A percentile compares a stretch with the other conserved stretches of the same genome.
Conservation (phyloP, 2,329 filamentous ascomycete genomes). For the Alternaria alternata region DNA sequence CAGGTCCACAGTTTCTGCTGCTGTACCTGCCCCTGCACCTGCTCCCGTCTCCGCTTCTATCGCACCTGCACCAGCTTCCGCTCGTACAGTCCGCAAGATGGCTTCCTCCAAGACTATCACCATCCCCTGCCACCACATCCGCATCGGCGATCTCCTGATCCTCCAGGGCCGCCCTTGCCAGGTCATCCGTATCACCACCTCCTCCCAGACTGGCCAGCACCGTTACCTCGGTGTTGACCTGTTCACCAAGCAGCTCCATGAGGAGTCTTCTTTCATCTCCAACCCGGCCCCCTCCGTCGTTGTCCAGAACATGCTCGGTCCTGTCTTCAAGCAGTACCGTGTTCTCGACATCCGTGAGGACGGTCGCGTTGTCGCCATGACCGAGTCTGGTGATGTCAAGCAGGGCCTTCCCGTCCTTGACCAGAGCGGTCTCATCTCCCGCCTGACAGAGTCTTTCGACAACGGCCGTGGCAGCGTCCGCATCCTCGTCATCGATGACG, state of each 20-base stretch:
- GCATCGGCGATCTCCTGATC: slow-evolving; percentile 97
- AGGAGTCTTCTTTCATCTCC: slow-evolving; percentile 97
- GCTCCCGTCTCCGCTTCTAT: slow-evolving; percentile 26
- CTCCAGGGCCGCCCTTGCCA: slow-evolving; percentile 99
- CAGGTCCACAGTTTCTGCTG: slow-evolving; percentile 55
- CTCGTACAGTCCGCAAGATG: slow-evolving; percentile 47
- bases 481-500: slow-evolving; percentile 93
- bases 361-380: slow-evolving; percentile 88
- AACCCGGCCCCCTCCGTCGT: slow-evolving; percentile 96
- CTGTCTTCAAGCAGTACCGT: slow-evolving; percentile 99
- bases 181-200: slow-evolving; percentile 99
- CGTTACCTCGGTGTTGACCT: slow-evolving; percentile 99
- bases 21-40: slow-evolving; percentile 77
- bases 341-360: slow-evolving; percentile 96
- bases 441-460: slow-evolving; percentile 84
- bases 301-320: slow-evolving; percentile 99
- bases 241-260: slow-evolving; percentile 99
- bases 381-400: slow-evolving; percentile 98
- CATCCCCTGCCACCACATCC: slow-evolving; percentile 99
- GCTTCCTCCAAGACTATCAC: slow-evolving; percentile 86
- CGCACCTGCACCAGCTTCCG: slow-evolving; percentile 19
- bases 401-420: slow-evolving; percentile 91
- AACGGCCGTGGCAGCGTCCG: slow-evolving; percentile 92
- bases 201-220: slow-evolving; percentile 97
- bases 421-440: slow-evolving; percentile 87